phyloP scores from a whole-genome alignment of 306 rosid species.

The Pterocarpus macrocarpus region DNA sequence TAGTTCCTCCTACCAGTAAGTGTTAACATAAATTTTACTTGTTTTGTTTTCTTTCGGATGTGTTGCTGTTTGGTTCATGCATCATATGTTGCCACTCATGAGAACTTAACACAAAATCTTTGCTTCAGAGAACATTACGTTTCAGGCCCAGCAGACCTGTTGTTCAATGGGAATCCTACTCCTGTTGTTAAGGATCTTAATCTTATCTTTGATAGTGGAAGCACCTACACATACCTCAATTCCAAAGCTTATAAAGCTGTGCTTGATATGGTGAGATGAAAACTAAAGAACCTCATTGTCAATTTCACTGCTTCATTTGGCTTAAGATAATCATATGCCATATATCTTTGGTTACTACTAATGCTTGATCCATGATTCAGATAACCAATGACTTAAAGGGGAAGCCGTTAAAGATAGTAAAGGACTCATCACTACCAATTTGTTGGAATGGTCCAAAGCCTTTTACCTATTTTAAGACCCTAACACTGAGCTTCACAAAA shows the following conservation, averaged over 20 bases:
- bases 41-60: conserved; percentile 9
- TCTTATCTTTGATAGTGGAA: conserved; percentile 84
- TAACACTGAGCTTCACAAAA: conserved; percentile 60
- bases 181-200: conserved; percentile 57
- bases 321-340: neutral
- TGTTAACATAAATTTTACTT: neutral
- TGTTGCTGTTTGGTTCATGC: neutral
- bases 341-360: conserved; percentile 5
- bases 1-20: conserved; percentile 56
- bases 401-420: conserved; percentile 57
- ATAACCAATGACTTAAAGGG: conserved; percentile 62
- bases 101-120: neutral
- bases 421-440: conserved; percentile 62
- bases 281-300: neutral
- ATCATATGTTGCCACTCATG: neutral
- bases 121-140: conserved; percentile 67
- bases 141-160: conserved; percentile 77
- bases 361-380: conserved; percentile 51
- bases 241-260: conserved; percentile 54
- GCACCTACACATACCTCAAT: conserved; percentile 85
- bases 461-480: conserved; percentile 64
- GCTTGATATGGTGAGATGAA: conserved; percentile 63
- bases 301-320: neutral
- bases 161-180: conserved; percentile 64
- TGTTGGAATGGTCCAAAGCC: conserved; percentile 87